Percentiles rank a stretch among this genome's conserved stretches.
These are phyloP conservation scores for Saussurea involucrata DNA, from an alignment of 129 eudicot species.

Conservation along the genomic window DNA sequence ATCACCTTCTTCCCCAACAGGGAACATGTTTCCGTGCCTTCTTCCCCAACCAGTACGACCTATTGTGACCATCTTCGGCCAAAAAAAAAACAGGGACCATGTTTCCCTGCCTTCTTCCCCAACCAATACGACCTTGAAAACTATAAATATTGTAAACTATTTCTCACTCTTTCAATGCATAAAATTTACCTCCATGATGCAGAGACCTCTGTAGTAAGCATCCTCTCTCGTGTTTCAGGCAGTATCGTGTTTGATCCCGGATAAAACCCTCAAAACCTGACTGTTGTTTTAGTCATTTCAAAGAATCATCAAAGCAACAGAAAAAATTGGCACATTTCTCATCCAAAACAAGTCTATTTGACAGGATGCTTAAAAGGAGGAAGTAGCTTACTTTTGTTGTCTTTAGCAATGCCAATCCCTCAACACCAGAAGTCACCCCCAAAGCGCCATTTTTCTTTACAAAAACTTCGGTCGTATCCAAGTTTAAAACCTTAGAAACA, in stretches of 20 bases:
- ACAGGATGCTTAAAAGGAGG: neutral
- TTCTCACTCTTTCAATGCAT: neutral
- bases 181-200: slow-evolving; percentile 83
- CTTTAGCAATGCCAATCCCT: slow-evolving; percentile 79
- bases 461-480: slow-evolving; percentile 77
- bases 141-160: neutral
- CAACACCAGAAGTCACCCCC: slow-evolving; percentile 80
- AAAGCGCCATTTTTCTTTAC: slow-evolving; percentile 59
- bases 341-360: neutral
- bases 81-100: no score
- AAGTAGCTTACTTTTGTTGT: slow-evolving; percentile 72
- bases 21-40: no score
- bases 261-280: slow-evolving; percentile 96
- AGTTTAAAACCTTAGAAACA: slow-evolving; percentile 70
- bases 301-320: neutral
- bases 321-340: neutral
- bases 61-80: no score
- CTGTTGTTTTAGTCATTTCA: slow-evolving; percentile 40
- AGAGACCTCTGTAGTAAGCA: slow-evolving; percentile 93
- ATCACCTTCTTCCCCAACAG: no score
- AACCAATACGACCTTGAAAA: no score
- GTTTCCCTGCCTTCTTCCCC: no score
- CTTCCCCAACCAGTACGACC: no score
- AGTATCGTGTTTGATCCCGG: slow-evolving; percentile 80
- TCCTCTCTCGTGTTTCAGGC: slow-evolving; percentile 91